Evolutionary conservation across 805 yeast genomes (phyloP), one percentile per base, ranked within the genome.

Genomic region (Candida broadrunensis): DNA sequence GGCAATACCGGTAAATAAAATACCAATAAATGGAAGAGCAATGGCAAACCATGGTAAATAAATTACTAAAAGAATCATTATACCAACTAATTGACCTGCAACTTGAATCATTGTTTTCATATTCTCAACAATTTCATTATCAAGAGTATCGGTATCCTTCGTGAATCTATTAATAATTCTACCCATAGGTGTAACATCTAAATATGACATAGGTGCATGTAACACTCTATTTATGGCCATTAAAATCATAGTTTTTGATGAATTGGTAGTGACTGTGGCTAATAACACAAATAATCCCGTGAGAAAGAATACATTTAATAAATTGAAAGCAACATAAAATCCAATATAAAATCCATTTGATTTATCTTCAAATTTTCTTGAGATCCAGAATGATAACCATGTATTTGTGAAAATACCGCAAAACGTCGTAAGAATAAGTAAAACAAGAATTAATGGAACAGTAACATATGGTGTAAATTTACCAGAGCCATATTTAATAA

Each of bases 151-250:
- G 0, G 89, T 83, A 58, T 87, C 95, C 52, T 85, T 85, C 3
- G 95, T 85, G 60, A 87, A 87, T 48, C 95, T 69, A 62, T 86
- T 87, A 52, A 88, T 62, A 42, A 87, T 80, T 45, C 95, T 71
- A 2, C 96, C 95, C 68, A 85, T 71, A n/a, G 96, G 96, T 0
- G 91, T 83, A 11, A 86, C 77, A 54, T 88, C 95, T 59, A 86
- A 72, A 56, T 78, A 88, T 1, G 80, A 61, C 88, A 85, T 85
- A 30, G 93, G 91, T 2, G 89, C 78, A 43, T 78, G 80, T 45
- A 87, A 61, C 6, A 87, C 65, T 26, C 67, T 71, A 33, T 68
- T 62, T 39, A 81, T 70, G 0, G 91, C 89, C 37, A 48, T 47
- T 27, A 80, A 60, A 54, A 85, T 85, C 52, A 88, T 61, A n/a